phyloP scores from a whole-genome alignment of 345 rosid species.

The Lenwebbia sp. region DNA sequence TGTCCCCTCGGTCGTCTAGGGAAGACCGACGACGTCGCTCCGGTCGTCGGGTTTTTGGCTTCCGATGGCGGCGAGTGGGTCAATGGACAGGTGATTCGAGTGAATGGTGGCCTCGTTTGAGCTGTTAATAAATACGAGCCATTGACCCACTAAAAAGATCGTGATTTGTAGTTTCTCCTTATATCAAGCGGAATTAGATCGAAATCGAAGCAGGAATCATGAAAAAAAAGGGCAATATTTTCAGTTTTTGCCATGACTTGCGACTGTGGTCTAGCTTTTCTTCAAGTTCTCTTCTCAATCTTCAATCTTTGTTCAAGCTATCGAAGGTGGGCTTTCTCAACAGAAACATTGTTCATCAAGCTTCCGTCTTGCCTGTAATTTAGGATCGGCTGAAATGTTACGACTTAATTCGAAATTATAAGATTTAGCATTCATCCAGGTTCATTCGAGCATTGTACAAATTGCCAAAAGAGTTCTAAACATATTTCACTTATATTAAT shows the following conservation, averaged over 20 bases:
- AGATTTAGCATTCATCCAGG: neutral
- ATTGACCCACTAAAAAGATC: neutral
- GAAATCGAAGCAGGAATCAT: neutral
- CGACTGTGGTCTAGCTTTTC: neutral
- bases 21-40: slow-evolving; percentile 13
- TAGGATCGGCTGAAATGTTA: neutral
- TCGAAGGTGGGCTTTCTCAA: neutral
- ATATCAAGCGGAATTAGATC: neutral
- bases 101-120: slow-evolving; percentile 16
- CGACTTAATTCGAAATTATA: fast-evolving
- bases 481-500: neutral
- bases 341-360: neutral
- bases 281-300: neutral
- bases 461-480: neutral
- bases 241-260: neutral
- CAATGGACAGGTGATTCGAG: slow-evolving; percentile 23
- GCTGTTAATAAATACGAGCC: neutral
- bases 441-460: neutral
- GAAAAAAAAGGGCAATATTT: neutral
- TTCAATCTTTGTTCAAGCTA: neutral
- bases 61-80: slow-evolving; percentile 21
- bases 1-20: slow-evolving; percentile 16
- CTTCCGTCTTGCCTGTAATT: neutral
- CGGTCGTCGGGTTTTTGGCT: slow-evolving; percentile 21
- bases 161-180: neutral